Evolutionary conservation across 2,329 filamentous ascomycete genomes (phyloP), one percentile per base, ranked within the genome.

Genomic region (Lasiodiplodia gonubiensis): DNA sequence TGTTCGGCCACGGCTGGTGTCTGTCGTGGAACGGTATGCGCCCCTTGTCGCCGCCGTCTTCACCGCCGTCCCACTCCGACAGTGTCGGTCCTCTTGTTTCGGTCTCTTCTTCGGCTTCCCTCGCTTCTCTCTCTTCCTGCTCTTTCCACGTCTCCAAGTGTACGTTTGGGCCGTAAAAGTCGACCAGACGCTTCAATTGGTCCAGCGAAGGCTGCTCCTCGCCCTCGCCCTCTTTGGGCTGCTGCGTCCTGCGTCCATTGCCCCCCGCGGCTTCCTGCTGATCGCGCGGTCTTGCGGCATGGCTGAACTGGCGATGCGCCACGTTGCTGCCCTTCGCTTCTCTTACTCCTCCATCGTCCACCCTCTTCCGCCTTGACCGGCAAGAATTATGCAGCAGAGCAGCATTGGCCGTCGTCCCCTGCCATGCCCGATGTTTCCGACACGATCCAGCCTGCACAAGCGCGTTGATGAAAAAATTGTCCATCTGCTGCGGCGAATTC

Each of bases 381-480:
- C n/a, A 21, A 11, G n/a, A 21, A 30, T 73, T 68, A 12, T 72
- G 67, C 33, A 30, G 60, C 61, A 70, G 48, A 18, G 67, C n/a
- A 23, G 63, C 2, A 54, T 68, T 46, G 42, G n/a, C 42, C 3
- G 4, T 4, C 3, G 8, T 4, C 3, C 18, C 53, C 21, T 67
- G 70, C 48, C 71, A 70, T 4, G 71, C 72, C 8, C 72, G 71
- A 72, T 87, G 86, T 59, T 81, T 76, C 68, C 76, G 78, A 73
- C 86, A 88, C 57, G 82, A 81, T 51, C 81, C 81, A 60, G 86
- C 86, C 70, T 82, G 77, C 68, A 85, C 82, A 71, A 88, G 75
- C 52, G 84, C 84, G 69, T 79, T 77, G 70, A 88, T 82, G 75
- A 88, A 87, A 70, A 85, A 72, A 71, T 83, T 82, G 71, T 84